These are phyloP conservation scores for Ceratocystis huliohia DNA, from an alignment of 2,329 filamentous ascomycete species.

Conservation along the genomic window DNA sequence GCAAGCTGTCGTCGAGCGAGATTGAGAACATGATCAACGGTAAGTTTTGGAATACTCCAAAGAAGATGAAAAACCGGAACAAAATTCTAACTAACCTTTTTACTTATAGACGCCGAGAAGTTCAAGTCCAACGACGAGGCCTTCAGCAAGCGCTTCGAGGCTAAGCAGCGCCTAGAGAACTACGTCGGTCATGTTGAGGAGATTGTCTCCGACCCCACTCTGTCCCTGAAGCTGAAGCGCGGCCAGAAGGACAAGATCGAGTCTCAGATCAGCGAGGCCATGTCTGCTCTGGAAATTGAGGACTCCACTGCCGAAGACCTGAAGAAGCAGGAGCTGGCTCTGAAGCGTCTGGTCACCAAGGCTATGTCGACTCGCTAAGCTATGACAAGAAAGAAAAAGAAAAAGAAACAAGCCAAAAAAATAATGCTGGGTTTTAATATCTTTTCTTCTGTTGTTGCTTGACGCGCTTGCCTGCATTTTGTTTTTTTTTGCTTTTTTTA, in stretches of 20 bases:
- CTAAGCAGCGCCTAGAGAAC: constrained; percentile 96
- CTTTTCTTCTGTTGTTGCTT: constrained; percentile 15
- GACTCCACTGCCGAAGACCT: constrained; percentile 85
- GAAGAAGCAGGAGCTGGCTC: constrained; percentile 98
- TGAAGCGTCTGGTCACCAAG: constrained; percentile 98
- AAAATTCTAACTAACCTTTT: constrained; percentile 16
- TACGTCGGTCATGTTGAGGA: constrained; percentile 99
- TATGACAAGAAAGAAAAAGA: constrained; percentile 10
- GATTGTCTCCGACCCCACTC: constrained; percentile 90
- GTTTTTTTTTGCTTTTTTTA: constrained; percentile 23
- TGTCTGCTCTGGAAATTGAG: constrained; percentile 93
- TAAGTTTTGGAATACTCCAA: constrained; percentile 30
- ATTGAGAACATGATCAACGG: constrained; percentile 96
- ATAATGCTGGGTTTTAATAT: constrained; percentile 16
- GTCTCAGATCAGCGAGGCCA: constrained; percentile 88
- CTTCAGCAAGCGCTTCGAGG: constrained; percentile 99
- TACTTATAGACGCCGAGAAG: constrained; percentile 67
- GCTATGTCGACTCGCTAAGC: constrained; percentile 82
- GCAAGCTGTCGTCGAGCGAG: constrained; percentile 86
- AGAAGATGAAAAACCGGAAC: background rate
- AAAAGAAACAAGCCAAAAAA: constrained; percentile 14
- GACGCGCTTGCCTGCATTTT: constrained; percentile 10
- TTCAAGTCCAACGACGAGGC: constrained; percentile 98
- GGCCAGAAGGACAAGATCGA: constrained; percentile 99
- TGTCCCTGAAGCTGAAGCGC: constrained; percentile 96